Base-by-base conservation (phyloP, 768 basidiomycete species). In the Cantharellus cinnabarinus region DNA sequence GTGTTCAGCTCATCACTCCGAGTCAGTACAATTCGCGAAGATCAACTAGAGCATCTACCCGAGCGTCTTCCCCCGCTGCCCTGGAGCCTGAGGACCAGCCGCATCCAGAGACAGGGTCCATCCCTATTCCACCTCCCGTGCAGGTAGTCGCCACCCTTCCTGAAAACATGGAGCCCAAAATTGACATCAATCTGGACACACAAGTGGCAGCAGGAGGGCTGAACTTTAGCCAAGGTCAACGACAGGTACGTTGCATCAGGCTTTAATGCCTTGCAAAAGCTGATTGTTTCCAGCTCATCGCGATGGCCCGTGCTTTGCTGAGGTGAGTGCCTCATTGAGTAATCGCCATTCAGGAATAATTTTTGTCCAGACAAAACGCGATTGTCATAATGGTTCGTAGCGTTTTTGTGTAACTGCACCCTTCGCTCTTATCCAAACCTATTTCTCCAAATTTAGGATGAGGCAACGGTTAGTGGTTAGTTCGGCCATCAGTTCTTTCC, bases 211-310 rank as follows among this genome's bases (percentile, higher is more conserved):
- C 86, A 0, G 89, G 89, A 0, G 90, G 90, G 0, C 75, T 80
- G 39, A 94, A 95, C 71, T 93, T 95, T 69, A 91, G 87, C 1
- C 87, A 90, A 61, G 91, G 93, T 5, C 90, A 97, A 67, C 70
- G 89, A 5, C 91, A 97, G 37, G 57, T 64, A 71, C 0, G 61
- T 71, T 0, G 66, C 66, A 29, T 63, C 63, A 62, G 63, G 35
- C 34, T 2, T 35, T 54, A 10, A 10, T 34, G 14, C 34, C 52
- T 54, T 54, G 10, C 52, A 7, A 54, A 54, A 10, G 44, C 29
- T 29, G 20, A 29, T 48, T 48, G 29, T 10, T 10, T 48, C 44
- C 14, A 54, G 65, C 71, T 89, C 14, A 84, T 90, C 58, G 83
- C 86, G 0, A 83, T 89, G 83, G 88, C 87, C 0, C 77, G 88